phyloP scores from a whole-genome alignment of 2,329 filamentous ascomycete genomes.

The Zymoseptoria ardabiliae region DNA sequence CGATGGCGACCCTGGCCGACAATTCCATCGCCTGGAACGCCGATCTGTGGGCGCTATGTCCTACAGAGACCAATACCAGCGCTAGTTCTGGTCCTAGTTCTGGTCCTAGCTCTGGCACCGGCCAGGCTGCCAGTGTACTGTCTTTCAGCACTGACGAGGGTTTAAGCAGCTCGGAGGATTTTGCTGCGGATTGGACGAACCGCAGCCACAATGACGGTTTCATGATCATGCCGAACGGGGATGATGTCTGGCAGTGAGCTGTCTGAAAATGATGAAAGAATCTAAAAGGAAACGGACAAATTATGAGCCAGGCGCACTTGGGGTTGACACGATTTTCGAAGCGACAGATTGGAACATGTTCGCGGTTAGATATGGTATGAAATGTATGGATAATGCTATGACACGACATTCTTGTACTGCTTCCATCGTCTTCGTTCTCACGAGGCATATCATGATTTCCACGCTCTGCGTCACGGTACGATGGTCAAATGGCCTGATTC shows the following conservation, averaged over 20 bases:
- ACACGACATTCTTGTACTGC: not conserved
- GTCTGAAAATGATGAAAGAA: not conserved
- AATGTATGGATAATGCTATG: not conserved
- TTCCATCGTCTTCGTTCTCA: not conserved
- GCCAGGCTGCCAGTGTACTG: conserved; percentile 19
- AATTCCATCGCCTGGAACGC: conserved; percentile 17
- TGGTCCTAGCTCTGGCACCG: conserved; percentile 6
- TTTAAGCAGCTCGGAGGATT: conserved; percentile 18
- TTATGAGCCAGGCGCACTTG: not conserved
- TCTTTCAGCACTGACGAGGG: conserved; percentile 24
- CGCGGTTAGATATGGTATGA: not conserved
- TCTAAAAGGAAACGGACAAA: not conserved
- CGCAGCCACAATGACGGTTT: conserved; percentile 12
- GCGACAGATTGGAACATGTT: not conserved
- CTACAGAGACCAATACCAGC: conserved; percentile 20
- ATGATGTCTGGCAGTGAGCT: conserved; percentile 26
- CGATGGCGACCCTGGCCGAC: conserved; percentile 15
- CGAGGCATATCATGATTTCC: not conserved
- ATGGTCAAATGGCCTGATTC: not conserved
- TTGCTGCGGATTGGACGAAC: conserved; percentile 14
- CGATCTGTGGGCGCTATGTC: conserved; percentile 27
- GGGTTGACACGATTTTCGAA: too few species aligned
- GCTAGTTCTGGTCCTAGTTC: conserved; percentile 9
- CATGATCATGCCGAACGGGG: conserved; percentile 17
- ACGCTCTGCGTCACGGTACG: not conserved